Percentiles rank a stretch among this genome's conserved stretches.
Conservation (phyloP, 352 stramenopile genomes). For the Phytophthora uliginosa region DNA sequence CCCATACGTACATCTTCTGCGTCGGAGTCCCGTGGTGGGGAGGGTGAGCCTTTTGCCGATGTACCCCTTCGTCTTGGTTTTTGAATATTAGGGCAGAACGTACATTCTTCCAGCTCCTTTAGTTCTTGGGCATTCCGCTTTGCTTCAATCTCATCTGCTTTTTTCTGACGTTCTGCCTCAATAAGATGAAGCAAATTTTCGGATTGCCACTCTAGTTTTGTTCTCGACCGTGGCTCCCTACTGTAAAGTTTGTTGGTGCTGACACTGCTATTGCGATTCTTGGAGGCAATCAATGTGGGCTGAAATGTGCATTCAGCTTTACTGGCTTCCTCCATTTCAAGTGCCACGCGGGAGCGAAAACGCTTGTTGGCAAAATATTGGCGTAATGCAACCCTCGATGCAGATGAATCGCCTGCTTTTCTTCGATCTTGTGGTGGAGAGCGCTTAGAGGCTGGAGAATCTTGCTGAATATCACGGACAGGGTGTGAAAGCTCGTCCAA, state of each 20-base stretch:
- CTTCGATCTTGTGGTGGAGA: constrained; percentile 19
- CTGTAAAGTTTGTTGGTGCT: constrained; percentile 60
- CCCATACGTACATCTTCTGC: constrained; percentile 22
- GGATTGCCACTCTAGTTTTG: constrained; percentile 58
- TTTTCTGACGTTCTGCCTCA: constrained; percentile 64
- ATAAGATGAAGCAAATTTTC: constrained; percentile 79
- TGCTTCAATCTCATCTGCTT: constrained; percentile 65
- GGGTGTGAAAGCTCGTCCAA: constrained; percentile 59
- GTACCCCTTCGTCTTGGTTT: constrained; percentile 28
- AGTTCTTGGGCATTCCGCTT: constrained; percentile 70
- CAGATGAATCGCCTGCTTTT: constrained; percentile 6
- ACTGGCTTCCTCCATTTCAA: constrained; percentile 74
- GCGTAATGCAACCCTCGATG: constrained; percentile 46
- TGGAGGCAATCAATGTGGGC: constrained; percentile 50
- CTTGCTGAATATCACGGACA: constrained; percentile 33
- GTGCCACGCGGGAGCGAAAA: constrained; percentile 73
- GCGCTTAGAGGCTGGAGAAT: constrained; percentile 2
- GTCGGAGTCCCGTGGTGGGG: constrained; percentile 9
- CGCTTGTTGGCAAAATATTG: constrained; percentile 76
- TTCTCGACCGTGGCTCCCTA: constrained; percentile 31
- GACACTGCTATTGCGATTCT: constrained; percentile 28
- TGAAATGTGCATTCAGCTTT: constrained; percentile 81
- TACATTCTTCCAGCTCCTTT: constrained; percentile 83
- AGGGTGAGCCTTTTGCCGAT: constrained; percentile 26
- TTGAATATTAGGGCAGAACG: constrained; percentile 77